Evolutionary conservation across 306 rosid species (phyloP).

Genomic region (Vachellia pachyceras): DNA sequence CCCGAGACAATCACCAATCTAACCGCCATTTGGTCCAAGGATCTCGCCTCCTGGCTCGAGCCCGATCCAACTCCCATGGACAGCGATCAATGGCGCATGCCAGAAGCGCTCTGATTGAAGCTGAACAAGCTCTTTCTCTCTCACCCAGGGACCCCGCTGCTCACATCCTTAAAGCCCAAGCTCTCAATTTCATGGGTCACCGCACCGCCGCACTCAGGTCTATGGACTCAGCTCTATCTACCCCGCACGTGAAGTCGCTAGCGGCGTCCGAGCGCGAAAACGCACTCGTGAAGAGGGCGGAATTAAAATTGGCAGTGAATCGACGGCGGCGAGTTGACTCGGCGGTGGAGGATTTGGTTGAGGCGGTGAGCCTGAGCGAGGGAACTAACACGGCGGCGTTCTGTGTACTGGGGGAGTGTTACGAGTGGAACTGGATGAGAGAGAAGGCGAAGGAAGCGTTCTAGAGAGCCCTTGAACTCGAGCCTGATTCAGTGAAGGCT

Average conservation of each 20-base stretch:
- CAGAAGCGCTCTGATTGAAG: conserved; percentile 53
- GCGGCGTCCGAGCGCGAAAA: conserved; percentile 45
- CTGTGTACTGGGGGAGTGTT: conserved; percentile 67
- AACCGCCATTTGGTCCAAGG: conserved; percentile 59
- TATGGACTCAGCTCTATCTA: conserved; percentile 54
- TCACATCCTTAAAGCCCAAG: conserved; percentile 59
- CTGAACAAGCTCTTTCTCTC: conserved; percentile 57
- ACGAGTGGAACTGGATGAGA: conserved; percentile 63
- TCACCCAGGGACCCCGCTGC: conserved; percentile 60
- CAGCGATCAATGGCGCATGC: conserved; percentile 55
- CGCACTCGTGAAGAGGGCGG: conserved; percentile 63
- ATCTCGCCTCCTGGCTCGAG: conserved; percentile 58
- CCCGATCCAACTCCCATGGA: conserved; percentile 46
- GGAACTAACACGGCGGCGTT: conserved; percentile 39
- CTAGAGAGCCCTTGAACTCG: conserved; percentile 44
- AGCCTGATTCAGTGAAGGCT: conserved; percentile 51
- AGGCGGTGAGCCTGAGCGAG: conserved; percentile 46
- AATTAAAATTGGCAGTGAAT: conserved; percentile 58
- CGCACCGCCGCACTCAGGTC: conserved; percentile 53
- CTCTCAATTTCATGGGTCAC: conserved; percentile 54
- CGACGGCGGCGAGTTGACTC: conserved; percentile 65
- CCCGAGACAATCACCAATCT: conserved; percentile 43
- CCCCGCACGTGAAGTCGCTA: conserved; percentile 52
- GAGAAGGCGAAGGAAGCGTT: conserved; percentile 55
- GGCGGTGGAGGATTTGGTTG: conserved; percentile 61